These are phyloP conservation scores for Boletus speciosus DNA, from an alignment of 768 basidiomycete species.

Conservation along the genomic window DNA sequence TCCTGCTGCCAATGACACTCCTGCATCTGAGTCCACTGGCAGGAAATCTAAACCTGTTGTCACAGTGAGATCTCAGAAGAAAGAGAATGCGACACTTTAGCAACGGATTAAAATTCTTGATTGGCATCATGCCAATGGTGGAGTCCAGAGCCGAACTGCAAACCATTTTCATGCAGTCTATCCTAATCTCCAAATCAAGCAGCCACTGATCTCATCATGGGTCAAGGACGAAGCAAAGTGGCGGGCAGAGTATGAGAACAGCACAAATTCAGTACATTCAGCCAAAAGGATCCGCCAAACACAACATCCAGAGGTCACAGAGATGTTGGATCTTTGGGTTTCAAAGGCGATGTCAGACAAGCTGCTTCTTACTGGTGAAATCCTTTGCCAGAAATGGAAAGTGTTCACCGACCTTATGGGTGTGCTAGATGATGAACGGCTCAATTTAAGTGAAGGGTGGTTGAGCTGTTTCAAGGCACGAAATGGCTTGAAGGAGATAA, in stretches of 20 bases:
- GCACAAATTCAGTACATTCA: too few species aligned
- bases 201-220: constrained; percentile 31
- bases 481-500: neutral
- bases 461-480: neutral
- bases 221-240: constrained; percentile 21
- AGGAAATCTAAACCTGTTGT: too few species aligned
- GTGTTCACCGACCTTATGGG: constrained; percentile 10
- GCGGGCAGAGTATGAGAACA: neutral
- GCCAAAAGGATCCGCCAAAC: constrained; percentile 15
- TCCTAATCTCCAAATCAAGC: constrained; percentile 33
- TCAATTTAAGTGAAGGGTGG: neutral
- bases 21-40: too few species aligned
- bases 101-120: neutral
- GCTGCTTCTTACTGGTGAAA: constrained; percentile 6
- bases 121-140: constrained; percentile 21
- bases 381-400: constrained; percentile 34
- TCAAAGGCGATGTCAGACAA: constrained; percentile 23
- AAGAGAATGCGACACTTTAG: neutral
- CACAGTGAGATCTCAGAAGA: neutral
- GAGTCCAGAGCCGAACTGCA: constrained; percentile 30
- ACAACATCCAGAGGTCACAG: constrained; percentile 31
- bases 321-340: constrained; percentile 38
- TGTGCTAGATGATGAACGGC: neutral
- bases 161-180: constrained; percentile 31
- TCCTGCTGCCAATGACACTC: too few species aligned